Base-by-base conservation (phyloP, 2,329 filamentous ascomycete species). In the Fusarium irregulare region DNA sequence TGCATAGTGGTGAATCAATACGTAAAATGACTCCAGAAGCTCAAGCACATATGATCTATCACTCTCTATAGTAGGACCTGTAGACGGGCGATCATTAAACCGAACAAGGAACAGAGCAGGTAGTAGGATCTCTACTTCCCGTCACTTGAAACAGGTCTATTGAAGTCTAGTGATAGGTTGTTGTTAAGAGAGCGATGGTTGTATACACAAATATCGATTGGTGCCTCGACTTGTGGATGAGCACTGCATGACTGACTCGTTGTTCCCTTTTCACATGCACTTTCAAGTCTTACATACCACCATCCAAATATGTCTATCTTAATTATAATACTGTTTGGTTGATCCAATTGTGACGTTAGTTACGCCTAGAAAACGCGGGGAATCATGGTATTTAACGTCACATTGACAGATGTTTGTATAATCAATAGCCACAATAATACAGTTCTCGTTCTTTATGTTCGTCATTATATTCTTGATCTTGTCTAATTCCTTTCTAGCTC, bases 381-480 rank as follows among this genome's bases (percentile, higher is more conserved):
- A 28, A 12, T 23, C 12, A 51, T 51, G 23, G 21, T 13, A 6
- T 37, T 18, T 23, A 25, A 10, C 7, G 25, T 37, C 12, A 23
- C 16, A 40, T 18, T 51, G 21, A 23, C 11, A 34, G 23, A 16
- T 18, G 18, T 27, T 23, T 9, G 34, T 23, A 28, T n/a, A 28
- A 47, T 30, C 16, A 56, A 32, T 6, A 18, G 18, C 25, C 27
- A 32, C 12, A 28, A 30, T n/a, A 41, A 65, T 16, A 8, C 8
- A 28, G 25, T 16, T 16, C n/a, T 44, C 14, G 12, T 46, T 32
- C 30, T 41, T 34, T 11, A 20, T n/a, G 25, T 14, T 41, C 32
- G 27, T 60, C 27, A 46, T 65, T 41, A 41, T 65, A 54, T 46
- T 56, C 51, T 32, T 27, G 25, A 23, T 66, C 45, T 34, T 55